A percentile compares a stretch with the other conserved stretches of the same genome.
phyloP scores from a whole-genome alignment of 2,329 filamentous ascomycete genomes.

The Corynespora cassiicola region DNA sequence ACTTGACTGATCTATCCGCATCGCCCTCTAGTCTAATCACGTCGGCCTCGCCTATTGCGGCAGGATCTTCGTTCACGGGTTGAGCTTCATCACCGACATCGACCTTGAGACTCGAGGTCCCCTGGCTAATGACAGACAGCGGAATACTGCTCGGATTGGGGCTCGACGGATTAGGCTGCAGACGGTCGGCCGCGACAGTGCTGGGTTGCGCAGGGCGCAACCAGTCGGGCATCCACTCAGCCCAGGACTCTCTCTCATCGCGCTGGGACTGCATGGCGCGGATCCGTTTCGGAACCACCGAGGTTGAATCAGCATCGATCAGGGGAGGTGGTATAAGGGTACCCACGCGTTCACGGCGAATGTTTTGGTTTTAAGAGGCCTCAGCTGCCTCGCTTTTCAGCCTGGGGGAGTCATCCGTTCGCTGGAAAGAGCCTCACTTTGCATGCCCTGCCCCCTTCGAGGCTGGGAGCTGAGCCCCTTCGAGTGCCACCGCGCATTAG shows the following conservation, averaged over 20 bases:
- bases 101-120: conserved; percentile 1
- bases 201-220: not conserved
- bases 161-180: not conserved
- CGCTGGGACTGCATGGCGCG: conserved; percentile 2
- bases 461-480: too few species aligned
- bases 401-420: too few species aligned
- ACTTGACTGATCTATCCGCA: conserved; percentile 6
- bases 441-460: too few species aligned
- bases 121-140: conserved; percentile 3
- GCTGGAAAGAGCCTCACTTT: too few species aligned
- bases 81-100: conserved; percentile 1
- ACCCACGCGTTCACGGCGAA: too few species aligned
- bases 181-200: not conserved
- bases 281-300: too few species aligned
- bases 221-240: conserved; percentile 4
- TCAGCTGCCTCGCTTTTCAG: too few species aligned
- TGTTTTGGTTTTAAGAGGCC: too few species aligned
- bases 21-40: conserved; percentile 3
- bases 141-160: not conserved
- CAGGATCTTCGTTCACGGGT: conserved; percentile 1
- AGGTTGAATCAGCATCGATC: too few species aligned
- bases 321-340: too few species aligned
- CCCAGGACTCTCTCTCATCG: not conserved
- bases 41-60: too few species aligned
- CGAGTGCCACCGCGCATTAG: too few species aligned